Conservation (phyloP, 169 alveolate species). For the Eimeria praecox region DNA sequence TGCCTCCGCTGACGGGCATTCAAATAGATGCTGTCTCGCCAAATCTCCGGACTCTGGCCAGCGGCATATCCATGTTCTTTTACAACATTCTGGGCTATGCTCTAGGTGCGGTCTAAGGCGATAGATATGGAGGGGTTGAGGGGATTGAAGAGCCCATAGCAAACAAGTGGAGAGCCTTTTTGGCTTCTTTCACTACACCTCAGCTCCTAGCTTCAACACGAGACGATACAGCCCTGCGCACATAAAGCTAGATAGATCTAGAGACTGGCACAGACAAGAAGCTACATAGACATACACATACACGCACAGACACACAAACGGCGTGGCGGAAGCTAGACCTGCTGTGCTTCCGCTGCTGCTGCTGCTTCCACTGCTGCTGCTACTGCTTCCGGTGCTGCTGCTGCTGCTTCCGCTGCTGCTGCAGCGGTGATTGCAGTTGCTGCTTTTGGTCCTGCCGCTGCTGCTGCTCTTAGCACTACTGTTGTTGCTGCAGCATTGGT, state of each 20-base stretch:
- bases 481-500: neutral
- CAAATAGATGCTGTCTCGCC: constrained; percentile 75
- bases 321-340: neutral
- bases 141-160: neutral
- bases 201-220: neutral
- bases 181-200: neutral
- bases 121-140: neutral
- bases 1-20: constrained; percentile 77
- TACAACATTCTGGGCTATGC: constrained; percentile 80
- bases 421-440: neutral
- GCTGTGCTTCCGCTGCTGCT: neutral
- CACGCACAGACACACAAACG: neutral
- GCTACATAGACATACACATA: neutral
- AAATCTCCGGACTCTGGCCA: constrained; percentile 72
- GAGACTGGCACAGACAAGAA: neutral
- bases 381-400: neutral
- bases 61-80: constrained; percentile 81
- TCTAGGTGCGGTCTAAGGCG: constrained; percentile 23
- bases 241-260: neutral
- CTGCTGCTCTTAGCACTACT: neutral
- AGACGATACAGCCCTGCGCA: neutral
- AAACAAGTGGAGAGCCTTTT: neutral
- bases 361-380: constrained; percentile 6
- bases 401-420: neutral
- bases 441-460: neutral